phyloP scores from a whole-genome alignment of 257 asterid species.

The Nicotiana sylvestris region DNA sequence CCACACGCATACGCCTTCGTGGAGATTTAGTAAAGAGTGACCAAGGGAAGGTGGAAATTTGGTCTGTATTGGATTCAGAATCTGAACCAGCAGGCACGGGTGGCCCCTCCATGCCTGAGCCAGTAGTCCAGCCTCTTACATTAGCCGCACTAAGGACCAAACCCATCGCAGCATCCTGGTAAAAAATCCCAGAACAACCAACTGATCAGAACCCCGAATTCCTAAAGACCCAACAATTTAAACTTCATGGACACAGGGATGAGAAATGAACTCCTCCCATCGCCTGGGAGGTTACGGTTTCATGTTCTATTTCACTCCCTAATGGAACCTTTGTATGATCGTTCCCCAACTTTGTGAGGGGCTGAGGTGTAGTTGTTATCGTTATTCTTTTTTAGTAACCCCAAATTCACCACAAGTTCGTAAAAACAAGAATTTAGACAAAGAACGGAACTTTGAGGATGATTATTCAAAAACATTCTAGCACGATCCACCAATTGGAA shows the following conservation, averaged over 20 bases:
- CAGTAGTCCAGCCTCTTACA: constrained; percentile 93
- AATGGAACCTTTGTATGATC: no score
- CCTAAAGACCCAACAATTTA: background rate
- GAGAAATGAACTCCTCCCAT: no score
- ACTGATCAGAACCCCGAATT: background rate
- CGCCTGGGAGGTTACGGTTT: no score
- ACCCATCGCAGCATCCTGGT: constrained; percentile 93
- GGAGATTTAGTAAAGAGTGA: constrained; percentile 94
- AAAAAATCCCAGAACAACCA: background rate
- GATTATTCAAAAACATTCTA: background rate
- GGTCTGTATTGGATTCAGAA: constrained; percentile 35
- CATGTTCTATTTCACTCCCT: no score
- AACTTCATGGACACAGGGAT: background rate
- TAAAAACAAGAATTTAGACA: background rate
- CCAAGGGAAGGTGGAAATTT: constrained; percentile 90
- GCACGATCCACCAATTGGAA: background rate
- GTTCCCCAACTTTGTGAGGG: no score
- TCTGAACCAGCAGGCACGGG: constrained; percentile 56
- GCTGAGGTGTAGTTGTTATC: no score
- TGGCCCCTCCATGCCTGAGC: constrained; percentile 95
- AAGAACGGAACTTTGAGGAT: background rate
- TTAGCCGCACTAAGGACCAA: constrained; percentile 75
- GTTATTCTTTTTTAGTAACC: background rate
- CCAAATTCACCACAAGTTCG: background rate
- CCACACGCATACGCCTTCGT: constrained; percentile 90